Conservation (phyloP, 163 green algal species). For the Chloroidium sp. region DNA sequence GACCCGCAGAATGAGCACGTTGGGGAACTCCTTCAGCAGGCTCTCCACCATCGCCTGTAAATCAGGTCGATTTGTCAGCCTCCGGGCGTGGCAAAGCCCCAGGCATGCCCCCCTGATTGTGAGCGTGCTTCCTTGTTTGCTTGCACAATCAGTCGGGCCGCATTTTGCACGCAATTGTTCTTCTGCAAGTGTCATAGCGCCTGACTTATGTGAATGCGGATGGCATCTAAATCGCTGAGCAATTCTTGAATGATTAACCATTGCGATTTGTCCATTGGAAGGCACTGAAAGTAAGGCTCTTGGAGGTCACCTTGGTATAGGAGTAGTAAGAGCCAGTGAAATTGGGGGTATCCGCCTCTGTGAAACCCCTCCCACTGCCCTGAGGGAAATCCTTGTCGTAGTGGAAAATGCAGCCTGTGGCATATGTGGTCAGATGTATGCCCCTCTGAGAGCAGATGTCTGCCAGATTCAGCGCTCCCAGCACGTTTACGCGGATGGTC, state of each 20-base stretch:
- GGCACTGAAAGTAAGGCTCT: too few relatives aligned
- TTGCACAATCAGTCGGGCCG: background rate
- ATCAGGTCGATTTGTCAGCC: too few relatives aligned
- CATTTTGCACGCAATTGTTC: too few relatives aligned
- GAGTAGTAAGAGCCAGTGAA: slow-evolving; percentile 97
- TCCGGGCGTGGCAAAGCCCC: too few relatives aligned
- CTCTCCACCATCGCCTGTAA: slow-evolving; percentile 80
- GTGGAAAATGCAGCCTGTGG: slow-evolving; percentile 97
- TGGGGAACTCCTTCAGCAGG: slow-evolving; percentile 84
- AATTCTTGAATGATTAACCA: too few relatives aligned
- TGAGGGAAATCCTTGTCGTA: slow-evolving; percentile 86
- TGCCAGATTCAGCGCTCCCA: slow-evolving; percentile 89
- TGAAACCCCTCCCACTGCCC: slow-evolving; percentile 84
- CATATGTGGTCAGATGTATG: slow-evolving; percentile 93
- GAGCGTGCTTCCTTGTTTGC: too few relatives aligned
- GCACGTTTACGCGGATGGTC: slow-evolving; percentile 89
- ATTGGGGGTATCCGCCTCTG: slow-evolving; percentile 88
- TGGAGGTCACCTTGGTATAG: slow-evolving; percentile 67
- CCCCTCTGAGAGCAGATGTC: slow-evolving; percentile 58
- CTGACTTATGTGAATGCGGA: too few relatives aligned
- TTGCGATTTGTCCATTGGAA: too few relatives aligned
- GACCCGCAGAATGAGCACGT: slow-evolving; percentile 88
- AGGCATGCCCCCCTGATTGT: too few relatives aligned
- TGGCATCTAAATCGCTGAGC: too few relatives aligned
- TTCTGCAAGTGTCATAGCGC: too few relatives aligned